These are phyloP conservation scores for Albizia julibrissin DNA, from an alignment of 306 rosid genomes.

Conservation along the genomic window DNA sequence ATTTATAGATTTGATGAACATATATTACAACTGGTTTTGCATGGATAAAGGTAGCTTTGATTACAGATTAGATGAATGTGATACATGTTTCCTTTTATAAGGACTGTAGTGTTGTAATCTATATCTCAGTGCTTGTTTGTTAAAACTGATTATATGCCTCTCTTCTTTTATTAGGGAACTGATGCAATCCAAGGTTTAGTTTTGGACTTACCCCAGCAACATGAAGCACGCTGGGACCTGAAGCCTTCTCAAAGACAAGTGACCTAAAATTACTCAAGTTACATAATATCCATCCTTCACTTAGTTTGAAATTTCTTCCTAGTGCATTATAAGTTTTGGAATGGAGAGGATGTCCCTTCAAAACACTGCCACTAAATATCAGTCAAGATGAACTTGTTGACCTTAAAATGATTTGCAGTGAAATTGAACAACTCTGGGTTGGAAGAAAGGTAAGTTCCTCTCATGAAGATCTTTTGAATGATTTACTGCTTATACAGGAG, in stretches of 20 bases:
- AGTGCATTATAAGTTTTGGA: background rate
- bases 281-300: background rate
- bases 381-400: constrained; percentile 6
- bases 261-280: background rate
- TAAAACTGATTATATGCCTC: background rate
- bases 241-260: background rate
- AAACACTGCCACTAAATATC: background rate
- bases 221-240: background rate
- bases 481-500: background rate
- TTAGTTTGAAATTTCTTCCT: background rate
- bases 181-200: background rate
- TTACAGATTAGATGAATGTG: no score
- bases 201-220: background rate
- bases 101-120: no score
- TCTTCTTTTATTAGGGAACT: background rate
- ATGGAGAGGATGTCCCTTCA: constrained; percentile 1
- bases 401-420: background rate
- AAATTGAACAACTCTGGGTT: background rate
- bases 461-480: background rate
- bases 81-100: no score
- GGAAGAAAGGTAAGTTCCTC: constrained; percentile 12
- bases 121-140: background rate
- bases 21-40: background rate
- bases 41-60: background rate
- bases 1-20: background rate